Conservation (phyloP, 2,329 filamentous ascomycete genomes). For the Raffaelea albimanens region DNA sequence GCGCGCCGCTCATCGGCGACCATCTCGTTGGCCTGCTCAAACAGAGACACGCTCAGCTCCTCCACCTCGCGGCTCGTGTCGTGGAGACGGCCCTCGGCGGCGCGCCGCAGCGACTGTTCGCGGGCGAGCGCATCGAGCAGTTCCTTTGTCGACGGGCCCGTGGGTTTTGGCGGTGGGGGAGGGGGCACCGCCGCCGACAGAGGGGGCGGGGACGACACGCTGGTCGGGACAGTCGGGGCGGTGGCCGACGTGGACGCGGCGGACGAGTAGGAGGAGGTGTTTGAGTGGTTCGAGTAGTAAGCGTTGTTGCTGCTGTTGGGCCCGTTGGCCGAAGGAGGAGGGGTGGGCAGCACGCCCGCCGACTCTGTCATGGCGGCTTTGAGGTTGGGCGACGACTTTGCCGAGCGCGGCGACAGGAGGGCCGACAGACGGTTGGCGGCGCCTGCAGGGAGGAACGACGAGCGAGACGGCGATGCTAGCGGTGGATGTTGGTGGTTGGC, state of each 20-base stretch:
- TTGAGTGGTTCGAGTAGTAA: constrained; percentile 3
- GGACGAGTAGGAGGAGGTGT: constrained; percentile 11
- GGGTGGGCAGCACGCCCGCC: constrained; percentile 1
- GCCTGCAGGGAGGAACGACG: constrained; percentile 36
- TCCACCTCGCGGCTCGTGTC: constrained; percentile 66
- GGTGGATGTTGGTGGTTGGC: background rate
- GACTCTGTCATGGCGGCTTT: constrained; percentile 7
- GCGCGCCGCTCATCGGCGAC: constrained; percentile 67
- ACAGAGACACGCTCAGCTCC: constrained; percentile 65
- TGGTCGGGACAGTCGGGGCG: background rate
- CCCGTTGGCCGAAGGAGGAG: constrained; percentile 16
- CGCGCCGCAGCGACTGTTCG: constrained; percentile 57
- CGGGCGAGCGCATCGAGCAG: constrained; percentile 55
- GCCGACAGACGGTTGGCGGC: constrained; percentile 34
- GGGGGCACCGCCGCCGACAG: too few relatives aligned
- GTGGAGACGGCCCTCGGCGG: constrained; percentile 58
- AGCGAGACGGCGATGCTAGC: constrained; percentile 23
- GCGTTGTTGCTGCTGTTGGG: constrained; percentile 5
- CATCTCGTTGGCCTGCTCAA: constrained; percentile 83
- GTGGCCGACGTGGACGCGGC: constrained; percentile 6
- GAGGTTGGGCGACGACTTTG: constrained; percentile 36
- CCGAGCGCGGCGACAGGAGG: constrained; percentile 28
- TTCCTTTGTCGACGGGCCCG: constrained; percentile 27
- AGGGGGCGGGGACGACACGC: constrained; percentile 3
- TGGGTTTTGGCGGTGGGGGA: constrained; percentile 8